phyloP scores from a whole-genome alignment of 495 filamentous ascomycete genomes.

The Sporormia fimetaria region DNA sequence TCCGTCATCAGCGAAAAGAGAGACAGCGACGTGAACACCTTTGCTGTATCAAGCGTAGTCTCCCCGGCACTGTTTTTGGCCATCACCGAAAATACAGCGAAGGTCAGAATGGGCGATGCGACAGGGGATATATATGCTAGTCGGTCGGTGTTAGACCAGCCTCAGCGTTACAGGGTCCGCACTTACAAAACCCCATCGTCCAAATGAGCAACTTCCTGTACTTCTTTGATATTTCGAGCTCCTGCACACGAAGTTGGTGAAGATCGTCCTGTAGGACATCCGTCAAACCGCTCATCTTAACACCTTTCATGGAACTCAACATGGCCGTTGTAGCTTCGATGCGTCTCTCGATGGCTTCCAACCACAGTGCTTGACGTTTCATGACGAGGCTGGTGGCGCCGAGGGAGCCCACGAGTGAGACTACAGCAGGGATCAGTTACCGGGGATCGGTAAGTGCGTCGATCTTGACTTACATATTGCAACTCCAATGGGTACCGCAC shows the following conservation, averaged over 20 bases:
- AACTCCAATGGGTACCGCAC: constrained; percentile 40
- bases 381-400: constrained; percentile 39
- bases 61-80: constrained; percentile 30
- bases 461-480: constrained; percentile 22
- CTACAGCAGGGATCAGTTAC: constrained; percentile 1
- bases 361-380: constrained; percentile 42
- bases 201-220: constrained; percentile 45
- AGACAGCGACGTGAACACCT: constrained; percentile 48
- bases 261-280: constrained; percentile 34
- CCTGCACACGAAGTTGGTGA: constrained; percentile 43
- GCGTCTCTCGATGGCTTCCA: constrained; percentile 30
- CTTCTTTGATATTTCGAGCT: constrained; percentile 44
- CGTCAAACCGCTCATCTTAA: constrained; percentile 53
- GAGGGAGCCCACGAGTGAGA: constrained; percentile 35
- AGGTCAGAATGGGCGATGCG: constrained; percentile 43
- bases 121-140: constrained; percentile 42
- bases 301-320: constrained; percentile 46
- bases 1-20: constrained; percentile 48
- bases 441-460: not conserved
- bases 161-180: constrained; percentile 2
- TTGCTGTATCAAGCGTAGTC: constrained; percentile 38
- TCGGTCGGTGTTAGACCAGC: not conserved
- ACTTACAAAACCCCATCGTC: constrained; percentile 42
- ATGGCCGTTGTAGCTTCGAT: constrained; percentile 42
- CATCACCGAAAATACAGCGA: constrained; percentile 41